Conservation (phyloP, 2,329 filamentous ascomycete species). For the Orbilia brochopaga region DNA sequence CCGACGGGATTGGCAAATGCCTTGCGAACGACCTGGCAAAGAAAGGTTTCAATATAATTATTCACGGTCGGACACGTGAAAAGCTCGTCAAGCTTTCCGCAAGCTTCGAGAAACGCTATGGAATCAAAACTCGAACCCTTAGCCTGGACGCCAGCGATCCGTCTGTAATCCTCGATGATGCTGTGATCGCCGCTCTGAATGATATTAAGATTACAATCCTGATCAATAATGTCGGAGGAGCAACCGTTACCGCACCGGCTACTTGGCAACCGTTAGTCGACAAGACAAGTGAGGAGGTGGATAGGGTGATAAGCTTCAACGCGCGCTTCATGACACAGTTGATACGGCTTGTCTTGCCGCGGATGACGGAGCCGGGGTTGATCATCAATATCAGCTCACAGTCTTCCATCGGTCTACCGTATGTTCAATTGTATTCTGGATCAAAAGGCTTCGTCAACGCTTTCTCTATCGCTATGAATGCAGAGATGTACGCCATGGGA, state of each 20-base stretch:
- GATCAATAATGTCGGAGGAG: slow-evolving; percentile 35
- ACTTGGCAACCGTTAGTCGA: slow-evolving; percentile 24
- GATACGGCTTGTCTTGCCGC: slow-evolving; percentile 20
- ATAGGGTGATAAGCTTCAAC: slow-evolving; percentile 33
- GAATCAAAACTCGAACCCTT: slow-evolving; percentile 70
- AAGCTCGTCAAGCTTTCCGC: slow-evolving; percentile 80
- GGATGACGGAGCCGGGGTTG: slow-evolving; percentile 37
- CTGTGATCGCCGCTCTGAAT: slow-evolving; percentile 60
- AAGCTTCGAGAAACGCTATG: slow-evolving; percentile 75
- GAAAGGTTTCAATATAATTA: slow-evolving; percentile 91
- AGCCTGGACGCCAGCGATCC: slow-evolving; percentile 62
- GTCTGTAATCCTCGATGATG: slow-evolving; percentile 87
- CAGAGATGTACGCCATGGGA: slow-evolving; percentile 38
- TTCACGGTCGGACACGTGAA: slow-evolving; percentile 88
- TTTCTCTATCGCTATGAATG: slow-evolving; percentile 29
- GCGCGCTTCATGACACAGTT: slow-evolving; percentile 37
- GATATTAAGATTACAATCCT: slow-evolving; percentile 40
- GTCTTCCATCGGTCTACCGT: slow-evolving; percentile 29
- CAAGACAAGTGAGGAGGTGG: slow-evolving; percentile 23
- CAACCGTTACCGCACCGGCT: slow-evolving; percentile 13
- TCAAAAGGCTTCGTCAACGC: slow-evolving; percentile 36
- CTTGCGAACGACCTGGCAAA: slow-evolving; percentile 86
- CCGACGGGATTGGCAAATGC: slow-evolving; percentile 95
- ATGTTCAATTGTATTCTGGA: slow-evolving; percentile 34
- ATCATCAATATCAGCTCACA: slow-evolving; percentile 38